Base-by-base conservation (phyloP, 2,329 filamentous ascomycete genomes). In the Cercospora janseana region DNA sequence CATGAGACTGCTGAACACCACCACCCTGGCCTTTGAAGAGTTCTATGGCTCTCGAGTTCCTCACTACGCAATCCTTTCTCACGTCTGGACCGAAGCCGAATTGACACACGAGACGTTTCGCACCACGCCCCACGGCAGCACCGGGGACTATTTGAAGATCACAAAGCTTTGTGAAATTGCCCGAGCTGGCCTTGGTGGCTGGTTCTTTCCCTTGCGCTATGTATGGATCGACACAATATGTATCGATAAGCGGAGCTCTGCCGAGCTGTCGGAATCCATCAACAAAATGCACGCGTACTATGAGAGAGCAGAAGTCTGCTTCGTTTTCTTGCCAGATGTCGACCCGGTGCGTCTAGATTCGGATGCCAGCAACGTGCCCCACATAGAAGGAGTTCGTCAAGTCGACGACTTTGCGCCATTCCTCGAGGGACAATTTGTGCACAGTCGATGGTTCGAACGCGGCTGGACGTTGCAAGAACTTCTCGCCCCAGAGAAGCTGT, bases 211-310 rank as follows among this genome's bases (percentile, higher is more conserved):
- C 3, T 16, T 32, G 29, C 29, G 12, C 8, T 32, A 32, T 16
- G 43, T 49, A 13, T 60, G 58, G 58, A 43, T 59, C 20, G 58
- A 60, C 34, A 60, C 58, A 23, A 54, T 49, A 44, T 57, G 56
- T 40, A 59, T 60, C 18, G 54, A 60, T 41, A 57, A 58, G 26
- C 51, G 21, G 4, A 56, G 44, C 35, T 50, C 42, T 16, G 54
- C 54, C 6, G 58, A 59, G 31, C 44, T 61, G 3, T 49, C 34
- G 7, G 54, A 59, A 47, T 45, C 56, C 6, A 57, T 60, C 37
- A 59, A 59, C 34, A 54, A 49, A 4, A 60, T 59, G 58, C 59
- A 49, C 23, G 43, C 27, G 18, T 60, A 54, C 52, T 60, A 60
- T 34, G 32, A 48, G 37, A 32, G 42, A n/a, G 50, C 59, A 4